These are phyloP conservation scores for Basipetospora chlamydospora DNA, from an alignment of 2,329 filamentous ascomycete species.

Conservation along the genomic window DNA sequence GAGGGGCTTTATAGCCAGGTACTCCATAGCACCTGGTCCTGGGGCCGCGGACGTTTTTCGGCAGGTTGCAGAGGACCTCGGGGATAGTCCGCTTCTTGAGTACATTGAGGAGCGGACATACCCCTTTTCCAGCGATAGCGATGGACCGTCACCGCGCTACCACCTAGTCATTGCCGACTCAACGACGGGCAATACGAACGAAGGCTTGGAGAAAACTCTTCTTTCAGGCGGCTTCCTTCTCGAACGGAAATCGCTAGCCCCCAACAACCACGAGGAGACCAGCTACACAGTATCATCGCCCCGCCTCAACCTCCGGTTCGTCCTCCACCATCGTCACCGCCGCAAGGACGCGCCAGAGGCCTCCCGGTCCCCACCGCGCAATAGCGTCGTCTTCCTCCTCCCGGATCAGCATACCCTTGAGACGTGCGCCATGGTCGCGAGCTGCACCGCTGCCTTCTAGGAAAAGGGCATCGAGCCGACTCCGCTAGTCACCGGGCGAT, in stretches of 20 bases:
- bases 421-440: not conserved
- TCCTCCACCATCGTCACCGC: too few species aligned
- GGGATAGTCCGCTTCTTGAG: slow-evolving; percentile 8
- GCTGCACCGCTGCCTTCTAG: not conserved
- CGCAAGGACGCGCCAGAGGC: too few species aligned
- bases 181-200: not conserved
- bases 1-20: slow-evolving; percentile 20
- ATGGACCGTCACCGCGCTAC: slow-evolving; percentile 15
- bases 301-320: too few species aligned
- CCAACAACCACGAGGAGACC: too few species aligned
- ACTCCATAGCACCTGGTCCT: slow-evolving; percentile 14
- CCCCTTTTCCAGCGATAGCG: too few species aligned
- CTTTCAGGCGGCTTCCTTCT: slow-evolving; percentile 16
- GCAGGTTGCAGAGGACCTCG: slow-evolving; percentile 6
- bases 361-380: too few species aligned
- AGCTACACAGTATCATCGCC: too few species aligned
- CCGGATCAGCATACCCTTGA: not conserved
- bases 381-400: slow-evolving; percentile 1
- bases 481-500: too few species aligned
- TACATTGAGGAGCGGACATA: slow-evolving; percentile 16
- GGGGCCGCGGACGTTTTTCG: slow-evolving; percentile 4
- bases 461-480: not conserved
- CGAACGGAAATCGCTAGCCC: too few species aligned
- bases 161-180: slow-evolving; percentile 17
- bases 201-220: slow-evolving; percentile 11